These are phyloP conservation scores for Cryptococcus amylolentus DNA, from an alignment of 1,284 basidiomycete genomes.

Conservation along the genomic window DNA sequence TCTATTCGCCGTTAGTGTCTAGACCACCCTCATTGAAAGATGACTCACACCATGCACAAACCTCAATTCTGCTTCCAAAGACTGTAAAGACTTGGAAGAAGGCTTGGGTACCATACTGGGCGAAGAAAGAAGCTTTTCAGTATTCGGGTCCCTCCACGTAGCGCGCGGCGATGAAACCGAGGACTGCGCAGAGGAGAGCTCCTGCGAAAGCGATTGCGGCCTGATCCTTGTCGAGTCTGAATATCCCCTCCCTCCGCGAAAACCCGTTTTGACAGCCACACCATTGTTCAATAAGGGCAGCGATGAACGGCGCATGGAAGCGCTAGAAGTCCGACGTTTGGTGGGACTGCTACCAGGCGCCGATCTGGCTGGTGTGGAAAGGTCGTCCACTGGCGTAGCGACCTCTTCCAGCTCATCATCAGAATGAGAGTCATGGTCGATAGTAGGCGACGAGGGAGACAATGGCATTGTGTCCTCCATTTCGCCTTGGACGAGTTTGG, in stretches of 20 bases:
- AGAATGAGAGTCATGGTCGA: not conserved
- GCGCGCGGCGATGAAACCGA: conserved; percentile 42
- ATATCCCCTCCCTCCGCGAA: conserved; percentile 46
- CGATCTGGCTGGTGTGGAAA: not conserved
- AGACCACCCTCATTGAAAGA: not conserved
- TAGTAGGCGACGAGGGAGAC: conserved; percentile 10
- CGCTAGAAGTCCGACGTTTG: conserved; percentile 1
- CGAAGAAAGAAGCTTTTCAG: conserved; percentile 29
- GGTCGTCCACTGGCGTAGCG: no score
- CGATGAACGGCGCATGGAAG: conserved; percentile 18
- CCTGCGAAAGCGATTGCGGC: conserved; percentile 83
- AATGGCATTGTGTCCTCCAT: conserved; percentile 22
- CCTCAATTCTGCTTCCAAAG: conserved; percentile 72
- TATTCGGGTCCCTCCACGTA: conserved; percentile 33
- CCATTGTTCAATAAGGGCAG: conserved; percentile 15
- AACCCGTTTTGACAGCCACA: conserved; percentile 31
- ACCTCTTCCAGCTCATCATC: conserved; percentile 11
- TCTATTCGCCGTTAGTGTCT: conserved; percentile 15
- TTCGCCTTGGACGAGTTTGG: conserved; percentile 56
- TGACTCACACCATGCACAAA: conserved; percentile 31
- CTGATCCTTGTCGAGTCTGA: conserved; percentile 30
- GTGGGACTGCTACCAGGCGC: conserved; percentile 2
- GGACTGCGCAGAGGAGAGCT: conserved; percentile 82
- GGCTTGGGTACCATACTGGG: conserved; percentile 24
- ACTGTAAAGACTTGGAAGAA: conserved; percentile 62